A percentile compares a stretch with the other conserved stretches of the same genome.
Conservation (phyloP, 331 rosid genomes). For the Telfairia occidentalis region DNA sequence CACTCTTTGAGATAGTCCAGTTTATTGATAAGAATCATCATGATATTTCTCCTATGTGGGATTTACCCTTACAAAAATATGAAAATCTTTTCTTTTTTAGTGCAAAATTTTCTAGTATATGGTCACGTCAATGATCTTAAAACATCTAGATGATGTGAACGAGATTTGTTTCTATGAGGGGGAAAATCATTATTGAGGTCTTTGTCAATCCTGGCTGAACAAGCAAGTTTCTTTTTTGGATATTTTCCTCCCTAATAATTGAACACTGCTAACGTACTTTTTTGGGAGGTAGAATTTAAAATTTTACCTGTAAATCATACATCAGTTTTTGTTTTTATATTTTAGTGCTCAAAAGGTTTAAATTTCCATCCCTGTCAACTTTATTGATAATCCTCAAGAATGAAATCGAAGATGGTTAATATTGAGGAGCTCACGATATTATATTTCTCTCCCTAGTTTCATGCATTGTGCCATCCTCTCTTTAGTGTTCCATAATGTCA, state of each 20-base stretch:
- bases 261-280: background rate
- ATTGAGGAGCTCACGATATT: background rate
- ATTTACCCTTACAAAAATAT: background rate
- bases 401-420: background rate
- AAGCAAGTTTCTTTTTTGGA: background rate
- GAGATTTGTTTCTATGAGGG: background rate
- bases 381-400: background rate
- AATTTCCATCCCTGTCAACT: background rate
- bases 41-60: background rate
- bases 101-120: background rate
- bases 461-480: background rate
- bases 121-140: background rate
- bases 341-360: background rate
- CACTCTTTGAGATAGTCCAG: background rate
- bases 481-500: background rate
- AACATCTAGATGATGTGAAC: background rate
- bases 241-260: background rate
- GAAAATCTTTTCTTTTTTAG: background rate
- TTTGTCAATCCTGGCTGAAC: background rate
- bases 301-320: background rate
- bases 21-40: background rate
- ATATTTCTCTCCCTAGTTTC: background rate
- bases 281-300: background rate
- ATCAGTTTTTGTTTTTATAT: background rate
- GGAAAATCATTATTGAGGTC: background rate